These are phyloP conservation scores for Epicoccum nigrum DNA, from an alignment of 2,329 filamentous ascomycete genomes.

Conservation along the genomic window DNA sequence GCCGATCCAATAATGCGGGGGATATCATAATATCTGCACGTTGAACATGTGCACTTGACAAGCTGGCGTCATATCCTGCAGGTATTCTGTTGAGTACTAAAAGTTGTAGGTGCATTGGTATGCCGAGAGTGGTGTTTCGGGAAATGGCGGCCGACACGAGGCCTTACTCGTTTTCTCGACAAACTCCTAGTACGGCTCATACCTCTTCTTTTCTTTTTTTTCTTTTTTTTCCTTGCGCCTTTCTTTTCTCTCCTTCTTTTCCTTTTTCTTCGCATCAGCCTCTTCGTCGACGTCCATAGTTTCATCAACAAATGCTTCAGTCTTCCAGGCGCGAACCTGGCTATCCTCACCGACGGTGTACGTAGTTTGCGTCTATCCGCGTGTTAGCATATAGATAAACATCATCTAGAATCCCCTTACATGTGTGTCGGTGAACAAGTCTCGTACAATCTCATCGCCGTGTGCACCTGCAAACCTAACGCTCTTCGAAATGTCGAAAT, in stretches of 20 bases:
- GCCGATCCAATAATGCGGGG: constrained; percentile 7
- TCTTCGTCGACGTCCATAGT: constrained; percentile 38
- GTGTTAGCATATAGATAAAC: constrained; percentile 8
- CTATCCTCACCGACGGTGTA: constrained; percentile 59
- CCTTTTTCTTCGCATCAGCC: constrained; percentile 22
- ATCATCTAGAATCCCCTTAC: constrained; percentile 25
- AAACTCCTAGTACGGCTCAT: constrained; percentile 45
- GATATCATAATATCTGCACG: neutral
- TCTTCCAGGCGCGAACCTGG: constrained; percentile 52
- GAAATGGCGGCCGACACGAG: neutral
- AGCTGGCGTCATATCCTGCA: neutral
- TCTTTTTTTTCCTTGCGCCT: constrained; percentile 44
- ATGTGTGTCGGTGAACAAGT: constrained; percentile 50
- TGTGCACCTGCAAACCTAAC: constrained; percentile 51
- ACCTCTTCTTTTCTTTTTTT: constrained; percentile 46
- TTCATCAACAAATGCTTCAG: constrained; percentile 18
- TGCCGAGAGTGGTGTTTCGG: neutral
- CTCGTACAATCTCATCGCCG: constrained; percentile 56
- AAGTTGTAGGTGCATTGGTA: neutral
- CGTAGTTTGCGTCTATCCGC: constrained; percentile 39
- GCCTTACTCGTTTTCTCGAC: neutral
- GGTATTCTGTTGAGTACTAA: neutral
- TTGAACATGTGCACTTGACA: neutral
- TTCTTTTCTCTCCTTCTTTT: constrained; percentile 39
- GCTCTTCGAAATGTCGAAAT: constrained; percentile 32